A percentile compares a stretch with the other conserved stretches of the same genome.
Conservation (phyloP, 164 flowering plant genomes). For the Magnolia officinalis region DNA sequence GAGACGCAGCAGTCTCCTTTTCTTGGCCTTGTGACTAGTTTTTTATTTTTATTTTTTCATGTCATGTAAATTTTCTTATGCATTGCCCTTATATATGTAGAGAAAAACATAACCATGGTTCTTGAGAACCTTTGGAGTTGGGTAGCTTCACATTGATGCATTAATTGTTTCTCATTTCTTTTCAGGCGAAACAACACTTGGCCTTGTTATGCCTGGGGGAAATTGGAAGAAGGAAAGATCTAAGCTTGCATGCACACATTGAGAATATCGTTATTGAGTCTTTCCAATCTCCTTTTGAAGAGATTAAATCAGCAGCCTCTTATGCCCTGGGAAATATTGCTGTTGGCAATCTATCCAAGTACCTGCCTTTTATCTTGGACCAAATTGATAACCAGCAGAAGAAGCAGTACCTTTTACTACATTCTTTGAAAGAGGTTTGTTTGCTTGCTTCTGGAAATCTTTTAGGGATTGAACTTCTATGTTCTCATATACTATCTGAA, state of each 20-base stretch:
- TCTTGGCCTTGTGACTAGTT: not conserved
- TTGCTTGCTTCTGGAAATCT: not conserved
- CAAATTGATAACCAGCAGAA: slow-evolving; percentile 99
- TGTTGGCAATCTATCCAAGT: slow-evolving; percentile 90
- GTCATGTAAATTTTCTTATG: not conserved
- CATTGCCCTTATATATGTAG: not conserved
- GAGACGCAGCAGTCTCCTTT: not conserved
- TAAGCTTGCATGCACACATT: slow-evolving; percentile 75
- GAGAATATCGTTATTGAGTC: slow-evolving; percentile 95
- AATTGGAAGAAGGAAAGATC: slow-evolving; percentile 94
- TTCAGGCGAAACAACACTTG: slow-evolving; percentile 89
- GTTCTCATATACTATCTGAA: not conserved
- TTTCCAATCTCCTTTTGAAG: slow-evolving; percentile 96
- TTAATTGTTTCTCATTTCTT: slow-evolving; percentile 7
- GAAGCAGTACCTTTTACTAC: slow-evolving; percentile 93
- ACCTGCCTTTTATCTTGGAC: slow-evolving; percentile 90
- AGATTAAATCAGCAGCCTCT: slow-evolving; percentile 98
- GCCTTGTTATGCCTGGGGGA: slow-evolving; percentile 95
- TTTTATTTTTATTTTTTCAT: no score
- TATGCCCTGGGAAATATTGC: slow-evolving; percentile 99
- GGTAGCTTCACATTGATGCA: not conserved
- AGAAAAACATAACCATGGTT: not conserved
- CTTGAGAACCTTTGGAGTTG: not conserved
- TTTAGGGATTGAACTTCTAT: not conserved
- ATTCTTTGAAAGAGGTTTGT: slow-evolving; percentile 92